phyloP scores from a whole-genome alignment of 768 basidiomycete genomes.

The Trametes cubensis region DNA sequence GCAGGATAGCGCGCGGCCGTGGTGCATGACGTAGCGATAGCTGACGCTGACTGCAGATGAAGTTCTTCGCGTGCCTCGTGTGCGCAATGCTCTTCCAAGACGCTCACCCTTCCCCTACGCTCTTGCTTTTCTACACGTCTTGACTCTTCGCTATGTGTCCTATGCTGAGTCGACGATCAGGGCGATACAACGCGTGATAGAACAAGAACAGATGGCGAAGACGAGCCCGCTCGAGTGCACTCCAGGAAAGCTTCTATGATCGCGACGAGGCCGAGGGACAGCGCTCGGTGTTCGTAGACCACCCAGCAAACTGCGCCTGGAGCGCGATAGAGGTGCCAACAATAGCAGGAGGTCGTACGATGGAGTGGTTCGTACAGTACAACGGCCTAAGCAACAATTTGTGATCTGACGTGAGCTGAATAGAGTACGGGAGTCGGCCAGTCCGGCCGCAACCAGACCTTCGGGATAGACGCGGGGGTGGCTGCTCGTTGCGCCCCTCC shows the following conservation, averaged over 20 bases:
- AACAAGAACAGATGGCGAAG: not conserved
- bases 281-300: not conserved
- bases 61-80: too few species aligned
- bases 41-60: not conserved
- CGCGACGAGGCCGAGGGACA: not conserved
- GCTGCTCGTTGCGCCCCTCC: too few species aligned
- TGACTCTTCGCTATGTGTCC: too few species aligned
- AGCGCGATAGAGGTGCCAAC: not conserved
- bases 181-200: too few species aligned
- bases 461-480: not conserved
- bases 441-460: conserved; percentile 17
- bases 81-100: not conserved
- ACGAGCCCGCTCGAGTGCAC: not conserved
- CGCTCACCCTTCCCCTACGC: not conserved
- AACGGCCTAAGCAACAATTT: not conserved
- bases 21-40: not conserved
- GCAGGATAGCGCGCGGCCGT: not conserved
- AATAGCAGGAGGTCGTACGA: not conserved
- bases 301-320: not conserved
- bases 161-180: not conserved
- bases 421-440: not conserved
- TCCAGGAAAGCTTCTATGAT: not conserved
- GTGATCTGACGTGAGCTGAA: conserved; percentile 7
- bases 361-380: not conserved
- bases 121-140: not conserved